These are phyloP conservation scores for Talinum fruticosum DNA, from an alignment of 148 eudicot genomes.

Conservation along the genomic window DNA sequence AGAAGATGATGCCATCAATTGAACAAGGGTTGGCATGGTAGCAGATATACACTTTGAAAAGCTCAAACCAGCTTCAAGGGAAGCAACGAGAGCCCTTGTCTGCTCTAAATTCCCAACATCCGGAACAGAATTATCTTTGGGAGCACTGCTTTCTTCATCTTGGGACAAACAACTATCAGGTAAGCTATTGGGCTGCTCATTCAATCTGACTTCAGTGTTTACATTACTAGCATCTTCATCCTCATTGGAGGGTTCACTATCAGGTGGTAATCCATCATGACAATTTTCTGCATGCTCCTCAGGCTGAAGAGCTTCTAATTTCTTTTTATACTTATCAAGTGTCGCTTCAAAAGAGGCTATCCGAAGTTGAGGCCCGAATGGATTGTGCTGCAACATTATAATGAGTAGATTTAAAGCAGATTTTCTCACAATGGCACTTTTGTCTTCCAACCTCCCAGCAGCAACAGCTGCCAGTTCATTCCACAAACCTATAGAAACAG, in stretches of 20 bases:
- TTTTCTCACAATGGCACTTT: conserved; percentile 89
- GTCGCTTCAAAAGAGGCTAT: conserved; percentile 85
- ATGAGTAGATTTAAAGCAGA: conserved; percentile 84
- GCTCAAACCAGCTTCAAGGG: conserved; percentile 85
- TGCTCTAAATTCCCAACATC: conserved; percentile 95
- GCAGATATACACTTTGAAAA: conserved; percentile 82
- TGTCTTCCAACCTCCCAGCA: conserved; percentile 95
- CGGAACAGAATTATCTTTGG: conserved; percentile 61
- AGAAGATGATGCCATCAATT: conserved; percentile 94
- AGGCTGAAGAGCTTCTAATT: conserved; percentile 71
- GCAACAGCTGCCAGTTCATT: conserved; percentile 87
- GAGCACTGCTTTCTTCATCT: conserved; percentile 39
- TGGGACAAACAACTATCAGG: conserved; percentile 71
- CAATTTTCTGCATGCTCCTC: conserved; percentile 38
- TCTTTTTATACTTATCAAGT: conserved; percentile 72
- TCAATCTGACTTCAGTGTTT: conserved; percentile 27
- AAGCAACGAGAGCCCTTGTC: conserved; percentile 88
- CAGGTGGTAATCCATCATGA: conserved; percentile 37
- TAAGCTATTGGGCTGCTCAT: conserved; percentile 57
- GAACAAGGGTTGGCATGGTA: conserved; percentile 85
- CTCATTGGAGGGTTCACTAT: conserved; percentile 36
- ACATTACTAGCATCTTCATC: conserved; percentile 61
- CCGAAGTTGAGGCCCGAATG: conserved; percentile 96
- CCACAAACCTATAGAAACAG: conserved; percentile 90
- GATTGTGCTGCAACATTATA: conserved; percentile 93